Evolutionary conservation across 2,329 filamentous ascomycete species (phyloP).

Genomic region (Colletotrichum lini): DNA sequence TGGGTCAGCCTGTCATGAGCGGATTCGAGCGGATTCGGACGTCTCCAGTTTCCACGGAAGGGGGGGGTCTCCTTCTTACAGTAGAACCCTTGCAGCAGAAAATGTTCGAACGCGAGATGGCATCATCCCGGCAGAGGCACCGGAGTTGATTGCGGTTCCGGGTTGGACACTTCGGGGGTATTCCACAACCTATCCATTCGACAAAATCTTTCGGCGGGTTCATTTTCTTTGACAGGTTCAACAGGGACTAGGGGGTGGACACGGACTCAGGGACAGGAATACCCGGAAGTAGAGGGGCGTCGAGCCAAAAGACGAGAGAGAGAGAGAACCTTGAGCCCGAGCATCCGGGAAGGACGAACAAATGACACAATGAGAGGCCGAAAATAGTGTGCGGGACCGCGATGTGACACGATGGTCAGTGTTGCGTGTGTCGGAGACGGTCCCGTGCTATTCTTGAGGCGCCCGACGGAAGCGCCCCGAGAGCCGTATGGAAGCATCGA

Average conservation of each 20-base stretch:
- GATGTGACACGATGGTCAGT: background rate
- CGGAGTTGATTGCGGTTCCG: background rate
- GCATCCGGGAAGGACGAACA: background rate
- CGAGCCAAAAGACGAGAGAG: no score
- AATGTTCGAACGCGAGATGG: no score
- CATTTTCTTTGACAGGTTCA: background rate
- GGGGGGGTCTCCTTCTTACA: no score
- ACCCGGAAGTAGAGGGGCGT: background rate
- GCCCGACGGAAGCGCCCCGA: background rate
- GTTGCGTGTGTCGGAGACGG: conserved; percentile 18
- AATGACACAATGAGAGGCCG: background rate
- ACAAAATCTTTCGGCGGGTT: background rate
- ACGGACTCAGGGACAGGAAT: conserved; percentile 11
- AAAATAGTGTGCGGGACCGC: background rate
- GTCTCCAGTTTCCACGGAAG: background rate
- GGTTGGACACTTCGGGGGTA: conserved; percentile 2
- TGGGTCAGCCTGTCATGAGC: background rate
- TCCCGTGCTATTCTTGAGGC: conserved; percentile 21
- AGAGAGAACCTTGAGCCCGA: background rate
- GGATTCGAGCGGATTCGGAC: background rate
- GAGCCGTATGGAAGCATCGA: conserved; percentile 16
- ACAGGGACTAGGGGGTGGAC: conserved; percentile 24
- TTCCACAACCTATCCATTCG: background rate
- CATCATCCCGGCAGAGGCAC: no score
- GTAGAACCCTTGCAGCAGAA: no score